Evolutionary conservation across 1,284 basidiomycete species (phyloP), one percentile per base, ranked within the genome.

Genomic region (Moniliella sp.): DNA sequence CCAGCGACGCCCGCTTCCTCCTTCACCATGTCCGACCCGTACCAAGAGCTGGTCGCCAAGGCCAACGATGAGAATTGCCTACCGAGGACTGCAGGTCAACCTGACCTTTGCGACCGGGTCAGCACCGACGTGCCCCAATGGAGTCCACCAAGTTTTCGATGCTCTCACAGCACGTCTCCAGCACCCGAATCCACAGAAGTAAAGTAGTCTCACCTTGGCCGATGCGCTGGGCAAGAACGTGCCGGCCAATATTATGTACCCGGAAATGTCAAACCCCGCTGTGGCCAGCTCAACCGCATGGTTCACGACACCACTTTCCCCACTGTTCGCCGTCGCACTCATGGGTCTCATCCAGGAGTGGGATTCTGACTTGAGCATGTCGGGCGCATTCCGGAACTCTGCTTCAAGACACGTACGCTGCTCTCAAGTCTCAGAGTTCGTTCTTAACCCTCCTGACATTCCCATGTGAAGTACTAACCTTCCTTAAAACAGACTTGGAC

Each of bases 51-150:
- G 48, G 79, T 94, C 61, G 80, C 64, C 50, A 84, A 88, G 65
- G 80, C 86, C 16, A 93, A 86, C 11, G 81, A 86, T 60, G 86
- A 93, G 69, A 82, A 61, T 67, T 86, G 34, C 86, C 84, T 1
- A 69, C 71, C 37, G 88, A 93, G 65, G 81, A 93, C 62, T 97
- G 88, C 83, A 86, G 61, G 67, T 84, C 37, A 83, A 91, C 43
- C 63, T 94, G 32, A 81, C 81, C 51, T 65, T 97, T 93, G 84
- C 57, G 91, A 97, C 65, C 91, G 91, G 64, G 82, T 97, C 3
- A 68, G 71, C 8, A 80, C 83, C 9, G 84, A 93, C 40, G 78
- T n/a, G 79, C 4, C n/a, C n/a, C n/a, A n/a, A n/a, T n/a, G n/a
- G n/a, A n/a, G n/a, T n/a, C n/a, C n/a, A n/a, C n/a, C n/a, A n/a